phyloP scores from a whole-genome alignment of 768 basidiomycete species.

The Naganishia vishniacii region DNA sequence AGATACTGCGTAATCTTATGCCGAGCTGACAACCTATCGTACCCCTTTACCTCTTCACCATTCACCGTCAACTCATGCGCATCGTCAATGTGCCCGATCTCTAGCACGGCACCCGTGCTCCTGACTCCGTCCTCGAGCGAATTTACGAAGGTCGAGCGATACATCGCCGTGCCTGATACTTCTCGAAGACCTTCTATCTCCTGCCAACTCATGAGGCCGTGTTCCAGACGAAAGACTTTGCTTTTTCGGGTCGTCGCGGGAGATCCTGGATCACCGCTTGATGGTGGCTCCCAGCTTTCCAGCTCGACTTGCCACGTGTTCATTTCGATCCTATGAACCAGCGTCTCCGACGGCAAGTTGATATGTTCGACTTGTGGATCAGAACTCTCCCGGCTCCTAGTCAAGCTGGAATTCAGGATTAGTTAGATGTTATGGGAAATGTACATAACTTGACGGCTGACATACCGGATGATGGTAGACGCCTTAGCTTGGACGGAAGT shows the following conservation, averaged over 20 bases:
- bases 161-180: not conserved
- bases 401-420: not conserved
- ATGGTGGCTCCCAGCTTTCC: slow-evolving; percentile 9
- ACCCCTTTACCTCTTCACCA: not conserved
- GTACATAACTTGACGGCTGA: not conserved
- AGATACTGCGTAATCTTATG: slow-evolving; percentile 6
- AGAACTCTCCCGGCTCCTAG: not conserved
- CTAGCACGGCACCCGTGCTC: not conserved
- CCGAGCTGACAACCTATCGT: not conserved
- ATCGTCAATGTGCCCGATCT: not conserved
- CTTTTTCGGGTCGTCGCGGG: not conserved
- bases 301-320: not conserved
- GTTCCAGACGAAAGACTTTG: not conserved
- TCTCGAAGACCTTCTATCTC: not conserved
- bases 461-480: not conserved
- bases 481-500: not conserved
- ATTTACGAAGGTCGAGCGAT: not conserved
- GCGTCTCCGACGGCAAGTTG: not conserved
- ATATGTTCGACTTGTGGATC: not conserved
- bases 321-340: not conserved
- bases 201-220: not conserved
- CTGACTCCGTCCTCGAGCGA: not conserved
- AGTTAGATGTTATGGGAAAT: not conserved
- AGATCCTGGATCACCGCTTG: not conserved
- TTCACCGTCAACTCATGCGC: not conserved